These are phyloP conservation scores for Oxyria digyna DNA, from an alignment of 148 eudicot species.

Conservation along the genomic window DNA sequence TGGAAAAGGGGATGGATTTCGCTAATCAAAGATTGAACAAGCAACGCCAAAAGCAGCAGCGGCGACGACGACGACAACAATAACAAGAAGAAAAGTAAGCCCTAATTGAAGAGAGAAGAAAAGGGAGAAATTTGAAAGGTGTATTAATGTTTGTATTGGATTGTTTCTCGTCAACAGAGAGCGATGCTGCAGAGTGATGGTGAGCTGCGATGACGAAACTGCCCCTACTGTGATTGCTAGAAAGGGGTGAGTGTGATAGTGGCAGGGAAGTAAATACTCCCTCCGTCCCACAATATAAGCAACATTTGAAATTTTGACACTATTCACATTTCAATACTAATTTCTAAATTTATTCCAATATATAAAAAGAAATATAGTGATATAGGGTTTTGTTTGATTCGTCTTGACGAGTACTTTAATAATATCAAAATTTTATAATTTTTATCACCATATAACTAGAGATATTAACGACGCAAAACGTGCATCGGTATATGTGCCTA, in stretches of 20 bases:
- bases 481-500: too few species aligned
- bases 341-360: too few species aligned
- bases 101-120: slow-evolving; percentile 3
- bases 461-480: too few species aligned
- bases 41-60: not conserved
- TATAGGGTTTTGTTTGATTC: too few species aligned
- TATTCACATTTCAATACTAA: too few species aligned
- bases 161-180: not conserved
- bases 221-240: not conserved
- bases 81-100: not conserved
- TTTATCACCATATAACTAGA: too few species aligned
- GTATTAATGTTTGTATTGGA: not conserved
- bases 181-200: not conserved
- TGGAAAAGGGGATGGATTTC: not conserved
- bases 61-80: not conserved
- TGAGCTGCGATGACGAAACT: not conserved
- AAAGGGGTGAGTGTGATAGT: too few species aligned
- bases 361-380: not conserved
- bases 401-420: too few species aligned
- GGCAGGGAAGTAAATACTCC: too few species aligned
- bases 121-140: not conserved
- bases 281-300: too few species aligned
- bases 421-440: not conserved
- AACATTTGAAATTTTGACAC: not conserved
- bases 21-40: not conserved